Base-by-base conservation (phyloP, 2,329 filamentous ascomycete genomes). In the Trichoderma sp. region DNA sequence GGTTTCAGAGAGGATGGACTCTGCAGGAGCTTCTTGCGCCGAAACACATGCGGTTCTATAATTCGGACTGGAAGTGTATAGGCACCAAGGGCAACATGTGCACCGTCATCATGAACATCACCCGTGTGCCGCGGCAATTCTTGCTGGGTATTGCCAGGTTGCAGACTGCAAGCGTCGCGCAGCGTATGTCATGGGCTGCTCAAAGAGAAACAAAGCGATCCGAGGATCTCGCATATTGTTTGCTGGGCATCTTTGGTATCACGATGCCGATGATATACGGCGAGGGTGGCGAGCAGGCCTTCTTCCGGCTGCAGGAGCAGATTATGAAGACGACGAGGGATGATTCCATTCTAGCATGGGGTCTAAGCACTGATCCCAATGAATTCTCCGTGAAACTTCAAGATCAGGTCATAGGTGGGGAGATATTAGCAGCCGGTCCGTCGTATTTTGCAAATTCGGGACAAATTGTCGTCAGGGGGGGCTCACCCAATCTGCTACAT, bases 11-110 rank as follows among this genome's bases (percentile, higher is more conserved):
- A 52, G 73, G 73, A 1, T 74, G 72, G 73, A 74, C 72, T 9
- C n/a, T 74, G 2, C 73, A 74, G 32, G 71, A 74, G 27, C 74
- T 76, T 6, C 68, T 76, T 4, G 75, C 75, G 1, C 74, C 73
- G 0, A 48, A 13, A 4, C 5, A 60, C 0, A 25, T 77, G 5
- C 42, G 52, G 3, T 76, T 76, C 54, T 76, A 64, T 22, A 63
- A 64, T 42, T 29, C n/a, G 15, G 54, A 57, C 4, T 75, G 72
- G 73, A 22, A 9, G 0, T 17, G 0, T 0, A 35, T 72, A 1
- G 72, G 70, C 10, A 67, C 61, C 0, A 68, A 69, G 53, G 19
- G 27, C 2, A 48, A 39, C 3, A 54, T 69, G 12, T 52, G 68
- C 34, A 25, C 71, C 70, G 12, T 67, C 58, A 68, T 80, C 7